phyloP scores from a whole-genome alignment of 257 asterid genomes.

The Avicennia marina region DNA sequence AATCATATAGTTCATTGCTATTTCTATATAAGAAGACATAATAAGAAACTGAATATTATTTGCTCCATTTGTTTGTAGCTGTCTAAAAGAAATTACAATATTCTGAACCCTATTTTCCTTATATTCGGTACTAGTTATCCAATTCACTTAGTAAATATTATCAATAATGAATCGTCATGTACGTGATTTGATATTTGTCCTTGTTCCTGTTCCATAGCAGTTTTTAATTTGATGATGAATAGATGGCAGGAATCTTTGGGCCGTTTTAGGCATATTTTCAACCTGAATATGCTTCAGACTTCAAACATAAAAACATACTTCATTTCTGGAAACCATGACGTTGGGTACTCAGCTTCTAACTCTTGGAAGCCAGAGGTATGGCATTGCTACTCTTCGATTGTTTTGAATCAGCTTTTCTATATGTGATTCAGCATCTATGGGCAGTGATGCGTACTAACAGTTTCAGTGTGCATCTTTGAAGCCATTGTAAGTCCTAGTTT shows the following conservation, averaged over 20 bases:
- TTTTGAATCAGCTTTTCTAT: background rate
- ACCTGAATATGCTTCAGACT: constrained; percentile 57
- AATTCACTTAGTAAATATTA: background rate
- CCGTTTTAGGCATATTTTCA: constrained; percentile 82
- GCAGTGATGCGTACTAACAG: background rate
- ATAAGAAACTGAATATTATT: background rate
- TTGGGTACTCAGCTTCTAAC: constrained; percentile 66
- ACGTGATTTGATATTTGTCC: background rate
- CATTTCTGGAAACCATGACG: constrained; percentile 91
- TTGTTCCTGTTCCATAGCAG: background rate
- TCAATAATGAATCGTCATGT: constrained; percentile 8
- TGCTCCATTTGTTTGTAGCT: background rate
- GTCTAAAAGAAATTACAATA: background rate
- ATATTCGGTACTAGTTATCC: constrained; percentile 10
- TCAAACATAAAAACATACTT: constrained; percentile 44
- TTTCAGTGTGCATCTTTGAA: background rate
- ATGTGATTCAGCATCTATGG: background rate
- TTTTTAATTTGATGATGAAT: constrained; percentile 19
- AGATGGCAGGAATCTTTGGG: constrained; percentile 93
- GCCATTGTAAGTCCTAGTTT: no score
- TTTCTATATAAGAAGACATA: no score
- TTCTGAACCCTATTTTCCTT: background rate
- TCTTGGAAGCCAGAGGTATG: constrained; percentile 66
- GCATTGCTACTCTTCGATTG: constrained; percentile 4
- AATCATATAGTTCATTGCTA: no score